Base-by-base conservation (phyloP, 1,284 basidiomycete species). In the Amylostereum areolatum region DNA sequence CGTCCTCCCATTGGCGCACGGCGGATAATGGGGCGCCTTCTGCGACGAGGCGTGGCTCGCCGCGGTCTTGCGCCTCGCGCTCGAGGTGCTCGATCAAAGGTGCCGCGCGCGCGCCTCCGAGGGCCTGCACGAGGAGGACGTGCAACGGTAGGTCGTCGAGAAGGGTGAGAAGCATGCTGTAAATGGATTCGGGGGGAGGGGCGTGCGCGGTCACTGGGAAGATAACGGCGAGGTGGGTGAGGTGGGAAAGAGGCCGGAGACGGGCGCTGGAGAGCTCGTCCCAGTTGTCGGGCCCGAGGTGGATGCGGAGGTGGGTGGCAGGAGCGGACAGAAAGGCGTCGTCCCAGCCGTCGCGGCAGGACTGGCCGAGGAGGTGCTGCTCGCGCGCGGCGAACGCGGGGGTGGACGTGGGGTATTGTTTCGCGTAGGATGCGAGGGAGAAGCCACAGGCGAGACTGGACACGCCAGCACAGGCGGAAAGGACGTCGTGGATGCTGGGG, bases 401-500 rank as follows among this genome's bases (percentile, higher is more conserved):
- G 34, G 60, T 30, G 41, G 59, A 47, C 12, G 45, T 43, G 44
- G 46, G 35, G 44, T 56, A 59, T 40, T 61, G 27, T 8, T 59
- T 56, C 44, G 57, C 53, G 54, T 66, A 66, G 2, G 60, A 55
- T 2, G 65, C 59, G 2, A 68, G 57, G 24, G 66, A 62, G 58
- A 71, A 69, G 27, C 68, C 67, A 55, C 68, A 71, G 1, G 69
- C 66, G n/a, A 71, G 59, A 54, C 64, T 67, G 35, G 57, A 55
- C 7, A 69, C 59, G 46, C 66, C 63, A 1, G 56, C 55, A 47
- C 70, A 69, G 7, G 55, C 59, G 40, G 55, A 51, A 30, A 72
- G 59, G 32, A 71, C 62, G 18, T 55, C 51, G 48, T 66, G 59
- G 51, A 70, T 67, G 49, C 56, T 57, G 43, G 62, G 58, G 5